Evolutionary conservation across 371 early-diverging fungal species (phyloP).

Genomic region (Synchytrium microbalum): DNA sequence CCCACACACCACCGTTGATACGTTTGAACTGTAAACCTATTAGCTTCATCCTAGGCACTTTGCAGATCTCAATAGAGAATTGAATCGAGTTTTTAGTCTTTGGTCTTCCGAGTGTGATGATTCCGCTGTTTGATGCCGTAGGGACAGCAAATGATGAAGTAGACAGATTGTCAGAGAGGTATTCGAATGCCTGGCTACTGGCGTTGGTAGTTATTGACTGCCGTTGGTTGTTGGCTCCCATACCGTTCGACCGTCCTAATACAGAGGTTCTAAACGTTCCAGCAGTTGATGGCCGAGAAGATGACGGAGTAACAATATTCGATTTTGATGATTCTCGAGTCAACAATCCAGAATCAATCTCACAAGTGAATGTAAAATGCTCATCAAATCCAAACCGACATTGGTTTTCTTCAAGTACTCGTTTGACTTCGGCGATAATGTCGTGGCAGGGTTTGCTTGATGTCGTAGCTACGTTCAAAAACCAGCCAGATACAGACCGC

Average conservation of each 20-base stretch:
- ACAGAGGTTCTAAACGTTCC: background rate
- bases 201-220: background rate
- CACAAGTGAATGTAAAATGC: conserved; percentile 21
- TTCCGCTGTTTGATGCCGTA: background rate
- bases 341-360: conserved; percentile 16
- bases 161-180: background rate
- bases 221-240: too few relatives aligned
- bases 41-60: conserved; percentile 25
- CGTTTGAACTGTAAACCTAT: conserved; percentile 43
- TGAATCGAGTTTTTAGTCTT: conserved; percentile 13
- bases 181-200: background rate
- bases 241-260: background rate
- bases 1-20: conserved; percentile 40
- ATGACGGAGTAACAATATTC: conserved; percentile 2
- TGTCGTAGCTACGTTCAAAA: conserved; percentile 41
- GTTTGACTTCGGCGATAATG: conserved; percentile 26
- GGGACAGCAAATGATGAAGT: too few relatives aligned
- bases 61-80: conserved; percentile 41
- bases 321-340: background rate
- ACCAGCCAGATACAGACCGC: conserved; percentile 39
- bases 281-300: conserved; percentile 1
- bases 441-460: conserved; percentile 25
- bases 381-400: conserved; percentile 10
- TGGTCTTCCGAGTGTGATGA: conserved; percentile 3
- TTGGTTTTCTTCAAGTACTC: conserved; percentile 19